Evolutionary conservation across 2,329 filamentous ascomycete species (phyloP).

Genomic region (Graphilbum ipis-grandicollis): DNA sequence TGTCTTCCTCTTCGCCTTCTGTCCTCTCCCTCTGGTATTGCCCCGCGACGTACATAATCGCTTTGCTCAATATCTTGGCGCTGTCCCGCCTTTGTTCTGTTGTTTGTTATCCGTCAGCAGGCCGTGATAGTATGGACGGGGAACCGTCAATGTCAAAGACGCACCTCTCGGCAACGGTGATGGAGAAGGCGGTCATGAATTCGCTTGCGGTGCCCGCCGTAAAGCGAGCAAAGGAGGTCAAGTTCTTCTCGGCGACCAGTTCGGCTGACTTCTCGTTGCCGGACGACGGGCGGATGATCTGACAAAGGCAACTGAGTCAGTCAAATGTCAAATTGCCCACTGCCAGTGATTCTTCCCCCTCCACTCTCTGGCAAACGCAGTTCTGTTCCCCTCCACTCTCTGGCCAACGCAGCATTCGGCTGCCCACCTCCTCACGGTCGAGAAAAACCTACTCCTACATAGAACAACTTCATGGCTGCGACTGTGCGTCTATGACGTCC

Average conservation of each 20-base stretch:
- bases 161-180: conserved; percentile 64
- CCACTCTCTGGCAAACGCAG: background rate
- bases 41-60: conserved; percentile 17
- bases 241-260: conserved; percentile 47
- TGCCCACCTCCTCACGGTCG: too few relatives aligned
- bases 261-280: conserved; percentile 5
- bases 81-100: conserved; percentile 49
- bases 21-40: too few relatives aligned
- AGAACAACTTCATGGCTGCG: conserved; percentile 59
- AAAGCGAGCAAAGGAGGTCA: conserved; percentile 66
- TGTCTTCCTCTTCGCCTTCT: conserved; percentile 1
- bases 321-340: too few relatives aligned
- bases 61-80: conserved; percentile 75
- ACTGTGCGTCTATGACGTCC: background rate
- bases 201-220: conserved; percentile 33
- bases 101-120: too few relatives aligned
- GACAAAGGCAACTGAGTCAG: conserved; percentile 9
- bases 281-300: conserved; percentile 66
- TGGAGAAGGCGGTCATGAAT: conserved; percentile 63
- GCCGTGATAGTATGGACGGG: too few relatives aligned
- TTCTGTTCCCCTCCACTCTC: too few relatives aligned
- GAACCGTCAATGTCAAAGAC: too few relatives aligned
- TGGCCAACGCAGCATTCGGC: too few relatives aligned
- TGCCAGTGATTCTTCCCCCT: too few relatives aligned
- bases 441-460: conserved; percentile 54